Evolutionary conservation across 139 green algal genomes (phyloP), one percentile per base, ranked within the genome.

Genomic region (Mesostigma viride): DNA sequence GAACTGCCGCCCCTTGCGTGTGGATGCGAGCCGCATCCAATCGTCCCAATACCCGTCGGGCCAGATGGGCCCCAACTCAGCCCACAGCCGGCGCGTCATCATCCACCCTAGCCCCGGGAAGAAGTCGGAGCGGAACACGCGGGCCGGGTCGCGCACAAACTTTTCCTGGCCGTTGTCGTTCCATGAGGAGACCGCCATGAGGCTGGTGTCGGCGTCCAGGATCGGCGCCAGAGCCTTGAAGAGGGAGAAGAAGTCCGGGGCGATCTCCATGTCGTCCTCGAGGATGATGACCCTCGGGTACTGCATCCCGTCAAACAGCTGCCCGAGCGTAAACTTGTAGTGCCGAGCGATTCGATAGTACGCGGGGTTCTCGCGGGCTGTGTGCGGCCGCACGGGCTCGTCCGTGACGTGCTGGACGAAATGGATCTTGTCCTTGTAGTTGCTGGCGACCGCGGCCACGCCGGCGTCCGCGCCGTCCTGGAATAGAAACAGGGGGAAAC

Each of bases 51-150:
- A 69, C 31, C 70, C 73, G 1, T 36, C 26, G 24, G 73, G 70
- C 73, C 73, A 79, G 22, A 66, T 72, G 26, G 58, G 35, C 6
- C 35, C 30, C 5, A 79, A 40, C 61, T 79, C 73, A 14, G 14
- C 31, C 73, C 73, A 79, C 51, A 79, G 35, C 27, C 26, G 24
- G 4, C 36, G n/a, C 11, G 1, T 57, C 30, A 79, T 26, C 73
- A 79, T 79, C 73, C 73, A 79, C 4, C 73, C 73, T 17, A 79
- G 70, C 56, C 73, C 73, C 6, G 69, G 69, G 61, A 79, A 79
- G 53, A 79, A 79, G 36, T 79, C 73, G 3, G 73, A 78, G 26
- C 73, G 46, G 56, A 74, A 67, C 2, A 79, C 31, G 31, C 35
- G n/a, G 24, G 35, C 58, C 24, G 68, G 34, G 51, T 77, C 65